Base-by-base conservation (phyloP, 805 yeast genomes). In the Danielia reshetovae region DNA sequence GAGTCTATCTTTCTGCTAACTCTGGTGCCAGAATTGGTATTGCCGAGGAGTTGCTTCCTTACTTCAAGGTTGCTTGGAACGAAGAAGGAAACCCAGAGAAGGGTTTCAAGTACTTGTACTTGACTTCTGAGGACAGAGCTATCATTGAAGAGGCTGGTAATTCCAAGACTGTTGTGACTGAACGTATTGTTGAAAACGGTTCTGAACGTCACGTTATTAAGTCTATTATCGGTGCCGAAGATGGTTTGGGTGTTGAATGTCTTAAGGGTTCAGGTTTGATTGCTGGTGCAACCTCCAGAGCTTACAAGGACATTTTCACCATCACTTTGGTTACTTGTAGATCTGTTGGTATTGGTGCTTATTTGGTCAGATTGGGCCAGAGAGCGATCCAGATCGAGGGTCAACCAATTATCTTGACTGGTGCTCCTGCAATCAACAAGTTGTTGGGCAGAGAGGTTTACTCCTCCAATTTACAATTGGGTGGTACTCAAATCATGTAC, bases 301-400 rank as follows among this genome's bases (percentile, higher is more conserved):
- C 98, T 14, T 93, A 93, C 77, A 85, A 85, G 61, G 99, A 93
- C 58, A 93, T 93, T 44, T 93, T 93, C 72, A 93, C 99, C 14
- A 79, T 89, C 40, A 90, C 98, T n/a, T 74, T 93, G 61, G 98
- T 93, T 36, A 93, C 98, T n/a, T 89, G 97, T 71, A 82, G 99
- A 75, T 89, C 97, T 34, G 99, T 93, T 54, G 99, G 99, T 81
- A 93, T 93, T 62, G 99, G 99, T 72, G 99, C 99, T 29, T 93
- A 93, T 60, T 74, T 93, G 59, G 98, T 93, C 27, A 84, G 99
- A 67, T 75, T 93, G 49, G 99, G 99, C 55, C 97, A 93, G 74
- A 84, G 99, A 74, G 95, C 97, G 27, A 89, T 93, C 54, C 99
- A 93, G 70, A 85, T 93, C 52, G 97, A 93, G 63, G 98, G 98